Evolutionary conservation across 768 basidiomycete genomes (phyloP).

Genomic region (Lactarius deliciosus): DNA sequence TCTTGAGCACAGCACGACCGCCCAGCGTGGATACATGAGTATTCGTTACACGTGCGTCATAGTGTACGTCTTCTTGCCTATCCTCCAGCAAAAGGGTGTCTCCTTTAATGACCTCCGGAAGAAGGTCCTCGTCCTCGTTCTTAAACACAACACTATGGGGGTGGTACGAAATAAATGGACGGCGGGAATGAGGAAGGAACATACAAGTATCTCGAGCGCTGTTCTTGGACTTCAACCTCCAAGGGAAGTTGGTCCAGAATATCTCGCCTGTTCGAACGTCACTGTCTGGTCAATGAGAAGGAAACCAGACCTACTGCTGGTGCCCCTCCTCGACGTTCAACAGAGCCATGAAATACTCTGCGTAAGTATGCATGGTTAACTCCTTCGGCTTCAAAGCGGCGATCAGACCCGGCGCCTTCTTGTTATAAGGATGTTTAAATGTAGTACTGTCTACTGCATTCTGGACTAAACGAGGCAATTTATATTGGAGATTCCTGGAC

Average conservation of each 20-base stretch:
- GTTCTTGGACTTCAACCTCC: constrained; percentile 3
- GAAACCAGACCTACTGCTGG: constrained; percentile 46
- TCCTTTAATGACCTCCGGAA: constrained; percentile 17
- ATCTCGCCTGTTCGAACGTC: constrained; percentile 35
- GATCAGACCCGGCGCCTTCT: background rate
- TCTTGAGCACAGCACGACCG: constrained; percentile 39
- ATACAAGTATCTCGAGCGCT: background rate
- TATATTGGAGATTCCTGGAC: background rate
- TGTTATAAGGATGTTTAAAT: background rate
- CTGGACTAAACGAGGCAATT: constrained; percentile 3
- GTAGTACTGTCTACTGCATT: background rate
- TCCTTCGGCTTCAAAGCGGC: background rate
- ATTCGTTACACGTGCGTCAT: constrained; percentile 18
- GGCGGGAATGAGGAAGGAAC: background rate
- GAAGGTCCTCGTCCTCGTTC: constrained; percentile 14
- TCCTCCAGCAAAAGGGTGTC: constrained; percentile 24
- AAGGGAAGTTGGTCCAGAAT: constrained; percentile 6
- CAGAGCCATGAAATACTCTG: constrained; percentile 11
- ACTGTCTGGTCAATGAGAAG: constrained; percentile 24
- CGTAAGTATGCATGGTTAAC: constrained; percentile 6
- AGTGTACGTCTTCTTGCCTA: constrained; percentile 13
- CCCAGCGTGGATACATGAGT: background rate
- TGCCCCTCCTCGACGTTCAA: constrained; percentile 36
- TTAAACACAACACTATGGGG: constrained; percentile 15
- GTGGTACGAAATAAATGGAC: background rate